These are phyloP conservation scores for Yamadazyma kitorensis DNA, from an alignment of 805 yeast species.

Conservation along the genomic window DNA sequence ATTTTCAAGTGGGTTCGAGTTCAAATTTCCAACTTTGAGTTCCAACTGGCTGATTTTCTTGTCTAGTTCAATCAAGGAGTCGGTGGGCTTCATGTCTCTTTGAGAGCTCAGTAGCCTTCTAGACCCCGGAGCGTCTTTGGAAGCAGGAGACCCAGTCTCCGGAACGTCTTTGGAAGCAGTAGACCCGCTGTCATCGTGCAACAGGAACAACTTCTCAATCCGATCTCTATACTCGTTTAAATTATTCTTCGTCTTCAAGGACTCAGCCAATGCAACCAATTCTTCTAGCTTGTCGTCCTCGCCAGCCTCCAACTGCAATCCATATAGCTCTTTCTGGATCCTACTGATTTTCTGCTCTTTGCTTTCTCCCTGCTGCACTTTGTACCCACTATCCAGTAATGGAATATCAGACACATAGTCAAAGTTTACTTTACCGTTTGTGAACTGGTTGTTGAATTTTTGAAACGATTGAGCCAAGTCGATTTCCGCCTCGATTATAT, in stretches of 20 bases:
- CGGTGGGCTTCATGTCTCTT: too few species aligned
- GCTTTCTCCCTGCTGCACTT: conserved; percentile 26
- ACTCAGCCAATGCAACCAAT: conserved; percentile 8
- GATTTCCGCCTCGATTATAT: conserved; percentile 18
- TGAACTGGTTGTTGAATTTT: conserved; percentile 13
- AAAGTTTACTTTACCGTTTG: conserved; percentile 31
- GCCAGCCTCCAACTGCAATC: conserved; percentile 23
- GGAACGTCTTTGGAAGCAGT: too few species aligned
- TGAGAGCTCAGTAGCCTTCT: too few species aligned
- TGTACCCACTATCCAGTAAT: conserved; percentile 24
- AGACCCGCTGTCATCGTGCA: too few species aligned
- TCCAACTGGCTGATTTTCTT: conserved; percentile 7
- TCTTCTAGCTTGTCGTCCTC: conserved; percentile 4
- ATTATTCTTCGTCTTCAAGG: conserved; percentile 5
- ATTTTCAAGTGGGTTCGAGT: conserved; percentile 18
- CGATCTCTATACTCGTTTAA: conserved; percentile 6
- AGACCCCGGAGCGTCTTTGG: too few species aligned
- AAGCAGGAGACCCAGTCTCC: too few species aligned
- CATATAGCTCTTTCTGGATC: conserved; percentile 38
- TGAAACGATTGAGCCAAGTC: conserved; percentile 8
- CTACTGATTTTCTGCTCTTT: conserved; percentile 36
- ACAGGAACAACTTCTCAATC: conserved; percentile 9
- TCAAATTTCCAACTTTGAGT: conserved; percentile 6
- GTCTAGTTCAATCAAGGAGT: conserved; percentile 11
- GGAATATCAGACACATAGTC: conserved; percentile 28